Evolutionary conservation across 768 basidiomycete genomes (phyloP).

Genomic region (Mycena galopus): DNA sequence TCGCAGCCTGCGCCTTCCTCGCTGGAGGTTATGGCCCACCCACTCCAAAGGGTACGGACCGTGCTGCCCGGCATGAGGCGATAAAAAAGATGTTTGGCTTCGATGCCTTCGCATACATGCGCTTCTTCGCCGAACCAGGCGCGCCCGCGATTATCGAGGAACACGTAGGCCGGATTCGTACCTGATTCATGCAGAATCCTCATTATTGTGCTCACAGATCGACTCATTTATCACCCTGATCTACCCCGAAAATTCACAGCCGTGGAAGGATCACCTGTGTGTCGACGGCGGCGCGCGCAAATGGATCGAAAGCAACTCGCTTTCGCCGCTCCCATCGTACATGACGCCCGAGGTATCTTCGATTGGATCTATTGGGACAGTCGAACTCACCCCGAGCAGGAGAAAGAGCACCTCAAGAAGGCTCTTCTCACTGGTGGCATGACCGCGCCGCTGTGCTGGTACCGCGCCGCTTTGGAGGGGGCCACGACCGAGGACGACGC

Average conservation of each 20-base stretch:
- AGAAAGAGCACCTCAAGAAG: slow-evolving; percentile 38
- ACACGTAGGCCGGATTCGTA: slow-evolving; percentile 59
- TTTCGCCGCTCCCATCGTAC: background rate
- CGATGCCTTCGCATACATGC: background rate
- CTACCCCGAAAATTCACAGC: too few relatives aligned
- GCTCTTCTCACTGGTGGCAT: slow-evolving; percentile 45
- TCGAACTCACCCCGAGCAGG: slow-evolving; percentile 36
- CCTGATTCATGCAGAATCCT: slow-evolving; percentile 46
- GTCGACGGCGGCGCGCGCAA: background rate
- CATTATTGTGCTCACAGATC: background rate
- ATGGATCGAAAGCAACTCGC: background rate
- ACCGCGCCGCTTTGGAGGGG: slow-evolving; percentile 44
- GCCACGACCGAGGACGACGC: slow-evolving; percentile 16
- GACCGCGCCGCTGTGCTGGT: slow-evolving; percentile 50
- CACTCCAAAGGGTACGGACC: slow-evolving; percentile 13
- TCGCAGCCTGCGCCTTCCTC: slow-evolving; percentile 57
- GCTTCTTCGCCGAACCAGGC: slow-evolving; percentile 40
- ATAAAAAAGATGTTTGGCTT: background rate
- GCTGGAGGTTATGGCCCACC: slow-evolving; percentile 49
- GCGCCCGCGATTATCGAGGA: slow-evolving; percentile 51
- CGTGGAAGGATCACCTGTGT: too few relatives aligned
- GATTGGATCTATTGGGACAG: background rate
- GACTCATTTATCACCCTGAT: background rate
- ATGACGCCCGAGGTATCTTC: background rate
- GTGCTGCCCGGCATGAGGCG: slow-evolving; percentile 18